Evolutionary conservation across 148 eudicot species (phyloP).

Genomic region (Rhododendron ovatum): DNA sequence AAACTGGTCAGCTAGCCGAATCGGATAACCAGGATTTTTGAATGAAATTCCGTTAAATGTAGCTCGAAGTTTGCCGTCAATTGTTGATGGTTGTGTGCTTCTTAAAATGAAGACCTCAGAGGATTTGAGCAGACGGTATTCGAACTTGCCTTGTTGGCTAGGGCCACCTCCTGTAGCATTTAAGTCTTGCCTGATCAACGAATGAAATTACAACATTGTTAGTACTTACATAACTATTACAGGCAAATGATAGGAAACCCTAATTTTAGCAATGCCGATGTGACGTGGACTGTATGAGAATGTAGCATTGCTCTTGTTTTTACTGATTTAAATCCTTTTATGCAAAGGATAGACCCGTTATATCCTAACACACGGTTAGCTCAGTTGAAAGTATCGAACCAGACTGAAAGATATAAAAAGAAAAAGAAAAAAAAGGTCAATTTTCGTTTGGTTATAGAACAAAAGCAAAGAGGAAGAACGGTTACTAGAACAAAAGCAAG

Average conservation of each 20-base stretch:
- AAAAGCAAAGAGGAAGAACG: too few species aligned
- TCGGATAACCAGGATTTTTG: constrained; percentile 71
- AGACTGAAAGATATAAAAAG: background rate
- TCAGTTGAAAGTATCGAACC: too few species aligned
- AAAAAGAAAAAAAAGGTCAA: too few species aligned
- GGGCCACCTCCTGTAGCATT: constrained; percentile 84
- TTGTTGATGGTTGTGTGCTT: constrained; percentile 57
- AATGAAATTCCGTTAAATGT: constrained; percentile 83
- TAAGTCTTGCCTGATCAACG: constrained; percentile 53
- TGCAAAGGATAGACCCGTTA: too few species aligned
- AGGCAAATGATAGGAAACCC: background rate
- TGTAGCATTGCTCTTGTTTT: too few species aligned
- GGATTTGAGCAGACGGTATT: constrained; percentile 63
- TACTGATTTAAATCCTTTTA: too few species aligned
- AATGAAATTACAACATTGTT: background rate
- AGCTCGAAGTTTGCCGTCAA: constrained; percentile 68
- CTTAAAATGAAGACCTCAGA: constrained; percentile 50
- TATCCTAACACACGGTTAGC: too few species aligned
- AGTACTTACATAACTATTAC: background rate
- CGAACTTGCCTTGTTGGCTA: constrained; percentile 86
- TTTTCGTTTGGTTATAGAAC: too few species aligned
- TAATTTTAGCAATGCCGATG: background rate
- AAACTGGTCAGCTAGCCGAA: constrained; percentile 72
- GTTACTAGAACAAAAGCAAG: too few species aligned
- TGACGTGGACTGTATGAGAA: too few species aligned